Evolutionary conservation across 352 stramenopile genomes (phyloP).

Genomic region (Pythium coloratum): DNA sequence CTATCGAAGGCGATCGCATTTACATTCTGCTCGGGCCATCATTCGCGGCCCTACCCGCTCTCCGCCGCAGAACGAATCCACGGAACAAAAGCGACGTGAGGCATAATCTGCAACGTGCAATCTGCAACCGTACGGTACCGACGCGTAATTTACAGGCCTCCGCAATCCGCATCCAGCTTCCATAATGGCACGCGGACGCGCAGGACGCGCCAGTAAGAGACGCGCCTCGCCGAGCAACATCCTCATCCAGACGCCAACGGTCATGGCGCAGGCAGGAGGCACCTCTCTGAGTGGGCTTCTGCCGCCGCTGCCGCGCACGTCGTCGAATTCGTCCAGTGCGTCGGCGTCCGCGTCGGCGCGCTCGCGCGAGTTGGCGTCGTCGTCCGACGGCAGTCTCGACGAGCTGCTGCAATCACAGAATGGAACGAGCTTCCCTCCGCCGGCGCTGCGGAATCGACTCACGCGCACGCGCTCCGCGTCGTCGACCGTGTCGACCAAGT

Average conservation of each 20-base stretch:
- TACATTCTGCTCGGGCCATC: not conserved
- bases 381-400: constrained; percentile 5
- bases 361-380: constrained; percentile 1
- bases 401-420: constrained; percentile 1
- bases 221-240: constrained; percentile 15
- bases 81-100: not conserved
- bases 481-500: constrained; percentile 18
- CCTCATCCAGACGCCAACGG: constrained; percentile 19
- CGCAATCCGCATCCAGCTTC: not conserved
- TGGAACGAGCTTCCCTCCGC: not conserved
- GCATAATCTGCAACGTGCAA: not conserved
- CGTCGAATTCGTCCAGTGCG: constrained; percentile 16
- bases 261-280: constrained; percentile 1
- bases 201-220: constrained; percentile 18
- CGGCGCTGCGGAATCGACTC: constrained; percentile 6
- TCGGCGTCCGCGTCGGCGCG: constrained; percentile 9
- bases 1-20: not conserved
- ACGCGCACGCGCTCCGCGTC: constrained; percentile 21
- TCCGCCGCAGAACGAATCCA: not conserved
- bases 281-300: not conserved
- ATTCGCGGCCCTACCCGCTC: not conserved
- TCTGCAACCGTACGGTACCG: not conserved
- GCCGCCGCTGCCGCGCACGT: constrained; percentile 4
- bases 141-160: not conserved
- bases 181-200: constrained; percentile 10